These are phyloP conservation scores for Pseudozyma thailandica DNA, from an alignment of 1,284 basidiomycete genomes.

Conservation along the genomic window DNA sequence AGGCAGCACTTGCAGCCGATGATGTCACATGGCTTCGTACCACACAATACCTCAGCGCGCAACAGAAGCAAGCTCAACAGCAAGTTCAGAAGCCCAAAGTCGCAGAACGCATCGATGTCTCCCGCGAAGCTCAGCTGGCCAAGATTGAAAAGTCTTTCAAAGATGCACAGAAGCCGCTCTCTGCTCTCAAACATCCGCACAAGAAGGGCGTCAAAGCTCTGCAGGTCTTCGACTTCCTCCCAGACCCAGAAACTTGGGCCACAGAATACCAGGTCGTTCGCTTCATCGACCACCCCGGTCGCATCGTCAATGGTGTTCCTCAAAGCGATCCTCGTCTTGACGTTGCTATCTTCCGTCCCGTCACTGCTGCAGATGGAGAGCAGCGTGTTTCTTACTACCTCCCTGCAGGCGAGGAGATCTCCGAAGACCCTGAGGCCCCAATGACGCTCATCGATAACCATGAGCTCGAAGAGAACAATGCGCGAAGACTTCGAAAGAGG, in stretches of 20 bases:
- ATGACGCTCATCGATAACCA: conserved; percentile 37
- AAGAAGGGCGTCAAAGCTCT: conserved; percentile 61
- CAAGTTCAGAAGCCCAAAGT: conserved; percentile 42
- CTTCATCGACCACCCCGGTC: conserved; percentile 62
- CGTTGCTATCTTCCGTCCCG: conserved; percentile 58
- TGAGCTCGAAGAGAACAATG: conserved; percentile 47
- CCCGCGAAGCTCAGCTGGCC: conserved; percentile 56
- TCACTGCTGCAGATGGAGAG: conserved; percentile 51
- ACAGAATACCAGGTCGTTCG: conserved; percentile 64
- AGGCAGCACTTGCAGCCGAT: conserved; percentile 45
- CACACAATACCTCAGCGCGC: conserved; percentile 65
- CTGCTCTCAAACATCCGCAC: conserved; percentile 56
- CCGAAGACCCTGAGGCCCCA: conserved; percentile 40
- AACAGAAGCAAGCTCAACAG: conserved; percentile 54
- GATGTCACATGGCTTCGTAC: conserved; percentile 65
- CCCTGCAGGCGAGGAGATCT: conserved; percentile 54
- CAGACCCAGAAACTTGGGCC: conserved; percentile 67
- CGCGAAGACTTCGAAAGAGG: conserved; percentile 54
- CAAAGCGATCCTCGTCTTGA: conserved; percentile 58
- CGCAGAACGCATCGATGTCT: conserved; percentile 53
- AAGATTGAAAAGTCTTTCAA: conserved; percentile 62
- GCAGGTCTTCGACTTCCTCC: conserved; percentile 62
- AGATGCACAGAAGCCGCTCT: conserved; percentile 54
- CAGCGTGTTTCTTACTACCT: conserved; percentile 64
- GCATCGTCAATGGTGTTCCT: conserved; percentile 45